These are phyloP conservation scores for Ceratocystis alfenasii DNA, from an alignment of 2,329 filamentous ascomycete genomes.

Conservation along the genomic window DNA sequence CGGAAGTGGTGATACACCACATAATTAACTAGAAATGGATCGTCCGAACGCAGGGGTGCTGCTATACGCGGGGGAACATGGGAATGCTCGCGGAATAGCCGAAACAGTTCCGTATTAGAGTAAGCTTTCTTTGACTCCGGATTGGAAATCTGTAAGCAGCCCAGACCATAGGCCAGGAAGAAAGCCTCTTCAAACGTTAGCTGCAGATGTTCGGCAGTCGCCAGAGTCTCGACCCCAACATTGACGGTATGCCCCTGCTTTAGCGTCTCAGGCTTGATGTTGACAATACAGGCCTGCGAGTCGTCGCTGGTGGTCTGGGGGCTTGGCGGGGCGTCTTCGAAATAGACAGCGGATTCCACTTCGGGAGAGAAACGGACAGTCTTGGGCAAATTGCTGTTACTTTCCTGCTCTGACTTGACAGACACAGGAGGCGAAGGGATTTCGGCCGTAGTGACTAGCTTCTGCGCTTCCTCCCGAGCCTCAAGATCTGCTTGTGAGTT, in stretches of 20 bases:
- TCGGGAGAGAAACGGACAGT: slow-evolving; percentile 59
- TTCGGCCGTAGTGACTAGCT: neutral
- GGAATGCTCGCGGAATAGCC: slow-evolving; percentile 55
- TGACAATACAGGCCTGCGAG: slow-evolving; percentile 18
- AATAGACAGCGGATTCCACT: slow-evolving; percentile 52
- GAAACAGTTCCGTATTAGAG: slow-evolving; percentile 46
- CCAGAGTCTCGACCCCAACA: slow-evolving; percentile 25
- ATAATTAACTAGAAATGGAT: slow-evolving; percentile 77
- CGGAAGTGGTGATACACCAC: slow-evolving; percentile 92
- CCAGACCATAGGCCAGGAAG: slow-evolving; percentile 73
- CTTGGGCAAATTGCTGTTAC: slow-evolving; percentile 39
- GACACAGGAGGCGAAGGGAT: slow-evolving; percentile 17
- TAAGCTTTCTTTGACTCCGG: slow-evolving; percentile 36
- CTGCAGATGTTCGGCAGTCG: slow-evolving; percentile 72
- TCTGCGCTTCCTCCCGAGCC: neutral
- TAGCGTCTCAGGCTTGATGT: slow-evolving; percentile 21
- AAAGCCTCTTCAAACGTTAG: slow-evolving; percentile 83
- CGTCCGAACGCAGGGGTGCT: slow-evolving; percentile 52
- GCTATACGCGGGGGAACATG: slow-evolving; percentile 46
- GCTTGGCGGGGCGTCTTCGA: slow-evolving; percentile 41
- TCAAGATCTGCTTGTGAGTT: slow-evolving; percentile 16
- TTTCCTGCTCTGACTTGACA: neutral
- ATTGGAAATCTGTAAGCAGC: slow-evolving; percentile 54
- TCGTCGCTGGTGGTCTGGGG: slow-evolving; percentile 25
- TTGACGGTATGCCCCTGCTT: slow-evolving; percentile 13